Evolutionary conservation across 768 basidiomycete genomes (phyloP), one percentile per base, ranked within the genome.

Genomic region (Kwoniella dejecticola): DNA sequence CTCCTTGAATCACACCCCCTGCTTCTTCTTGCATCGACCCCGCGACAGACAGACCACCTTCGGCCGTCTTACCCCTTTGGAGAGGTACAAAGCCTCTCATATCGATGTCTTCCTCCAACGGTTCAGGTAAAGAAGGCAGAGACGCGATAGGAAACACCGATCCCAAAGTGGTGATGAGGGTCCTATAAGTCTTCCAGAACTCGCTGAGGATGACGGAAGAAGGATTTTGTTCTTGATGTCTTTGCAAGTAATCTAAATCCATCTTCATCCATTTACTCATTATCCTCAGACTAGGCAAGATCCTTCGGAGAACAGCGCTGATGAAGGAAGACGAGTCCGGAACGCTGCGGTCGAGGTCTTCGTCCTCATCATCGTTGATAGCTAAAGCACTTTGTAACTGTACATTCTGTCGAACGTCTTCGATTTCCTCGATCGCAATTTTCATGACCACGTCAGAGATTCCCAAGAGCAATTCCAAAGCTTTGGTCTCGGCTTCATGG

Each of bases 31-130:
- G 8, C 36, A 17, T 8, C 17, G 36, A 38, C 36, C 8, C 8
- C 17, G 17, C 17, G 23, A 45, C 26, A 12, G 8, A 33, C 21
- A 21, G 10, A 42, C 47, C 36, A 30, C n/a, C 27, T 19, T 56
- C 45, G 21, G 24, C 49, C 74, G 74, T 47, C 80, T 89, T 83
- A 47, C 85, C 79, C 41, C 84, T 83, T 54, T 85, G 85, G 49
- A 98, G 80, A 11, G 96, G 96, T 30, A 88, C 79, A 75, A 95
- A 98, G 0, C 95, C 95, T 30, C 83, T 83, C 81, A 93, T 84
- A 48, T 97, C 93, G 5, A 87, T 79, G 75, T 99, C 95, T 79
- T 99, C 96, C 61, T 96, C 92, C 62, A 99, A 79, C 24, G 86
- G 84, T 1, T 82, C 82, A 3, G 65, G 69, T 24, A 90, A 79